Conservation (phyloP, 2,329 filamentous ascomycete species). For the Aspergillus sp. region DNA sequence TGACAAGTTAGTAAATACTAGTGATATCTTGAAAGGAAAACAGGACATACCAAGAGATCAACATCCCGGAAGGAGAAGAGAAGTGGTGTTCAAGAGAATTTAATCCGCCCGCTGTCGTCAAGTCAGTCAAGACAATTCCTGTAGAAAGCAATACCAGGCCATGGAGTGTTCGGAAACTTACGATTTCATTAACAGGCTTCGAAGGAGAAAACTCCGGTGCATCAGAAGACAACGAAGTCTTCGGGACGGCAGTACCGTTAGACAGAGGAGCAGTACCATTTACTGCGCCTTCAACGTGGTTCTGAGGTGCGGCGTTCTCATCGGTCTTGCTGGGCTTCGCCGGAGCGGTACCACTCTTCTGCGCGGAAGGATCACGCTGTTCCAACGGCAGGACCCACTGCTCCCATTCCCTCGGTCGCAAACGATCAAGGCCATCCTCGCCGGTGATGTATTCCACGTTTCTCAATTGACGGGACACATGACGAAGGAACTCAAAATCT, state of each 20-base stretch:
- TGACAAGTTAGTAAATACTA: slow-evolving; percentile 2
- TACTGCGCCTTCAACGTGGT: slow-evolving; percentile 27
- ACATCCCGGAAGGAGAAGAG: background rate
- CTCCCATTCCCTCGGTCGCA: slow-evolving; percentile 76
- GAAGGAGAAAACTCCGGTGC: slow-evolving; percentile 63
- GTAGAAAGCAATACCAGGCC: background rate
- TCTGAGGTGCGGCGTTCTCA: slow-evolving; percentile 34
- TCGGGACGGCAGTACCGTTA: slow-evolving; percentile 44
- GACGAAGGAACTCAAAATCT: slow-evolving; percentile 71
- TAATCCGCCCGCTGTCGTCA: slow-evolving; percentile 8
- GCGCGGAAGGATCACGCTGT: slow-evolving; percentile 70
- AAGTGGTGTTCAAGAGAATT: background rate
- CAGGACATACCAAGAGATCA: background rate
- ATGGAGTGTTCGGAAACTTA: slow-evolving; percentile 29
- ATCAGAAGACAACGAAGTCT: slow-evolving; percentile 60
- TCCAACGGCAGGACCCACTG: slow-evolving; percentile 73
- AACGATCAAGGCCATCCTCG: slow-evolving; percentile 73
- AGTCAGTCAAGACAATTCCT: background rate
- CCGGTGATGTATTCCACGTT: slow-evolving; percentile 73
- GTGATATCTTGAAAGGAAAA: background rate
- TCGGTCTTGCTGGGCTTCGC: slow-evolving; percentile 35
- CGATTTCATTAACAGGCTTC: slow-evolving; percentile 29
- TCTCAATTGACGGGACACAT: slow-evolving; percentile 70
- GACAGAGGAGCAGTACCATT: slow-evolving; percentile 35
- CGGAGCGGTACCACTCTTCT: slow-evolving; percentile 65